Evolutionary conservation across 169 alveolate genomes (phyloP).

Genomic region (Plasmodium falciparum): DNA sequence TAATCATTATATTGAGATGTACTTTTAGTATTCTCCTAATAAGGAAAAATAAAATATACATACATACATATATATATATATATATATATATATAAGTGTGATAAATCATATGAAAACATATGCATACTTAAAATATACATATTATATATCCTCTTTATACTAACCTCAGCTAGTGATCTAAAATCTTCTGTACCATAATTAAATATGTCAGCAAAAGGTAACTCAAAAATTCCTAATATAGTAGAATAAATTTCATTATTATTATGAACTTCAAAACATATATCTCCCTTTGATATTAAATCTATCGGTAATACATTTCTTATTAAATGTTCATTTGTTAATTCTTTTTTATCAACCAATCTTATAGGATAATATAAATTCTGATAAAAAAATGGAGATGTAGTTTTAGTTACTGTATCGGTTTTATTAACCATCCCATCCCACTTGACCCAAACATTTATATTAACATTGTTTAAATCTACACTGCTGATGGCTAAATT

Average conservation of each 20-base stretch:
- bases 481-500: slow-evolving; percentile 87
- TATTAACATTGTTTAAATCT: slow-evolving; percentile 88
- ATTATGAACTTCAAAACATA: slow-evolving; percentile 89
- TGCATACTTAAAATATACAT: not conserved
- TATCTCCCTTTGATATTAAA: slow-evolving; percentile 88
- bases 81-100: slow-evolving; percentile 12
- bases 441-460: slow-evolving; percentile 91
- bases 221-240: slow-evolving; percentile 87
- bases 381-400: slow-evolving; percentile 89
- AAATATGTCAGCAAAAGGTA: slow-evolving; percentile 83
- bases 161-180: slow-evolving; percentile 74
- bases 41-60: slow-evolving; percentile 5
- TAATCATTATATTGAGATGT: slow-evolving; percentile 47
- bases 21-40: slow-evolving; percentile 69
- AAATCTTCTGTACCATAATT: slow-evolving; percentile 81
- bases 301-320: slow-evolving; percentile 88
- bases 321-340: slow-evolving; percentile 83
- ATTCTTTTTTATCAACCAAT: slow-evolving; percentile 86
- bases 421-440: slow-evolving; percentile 88
- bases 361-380: slow-evolving; percentile 90
- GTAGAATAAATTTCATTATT: slow-evolving; percentile 86
- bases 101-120: not conserved
- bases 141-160: not conserved
- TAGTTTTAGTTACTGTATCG: slow-evolving; percentile 82
- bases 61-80: not conserved